Percentiles rank a stretch among this genome's conserved stretches.
Evolutionary conservation across 257 asterid genomes (phyloP).

Genomic region (Penstemon davidsonii): DNA sequence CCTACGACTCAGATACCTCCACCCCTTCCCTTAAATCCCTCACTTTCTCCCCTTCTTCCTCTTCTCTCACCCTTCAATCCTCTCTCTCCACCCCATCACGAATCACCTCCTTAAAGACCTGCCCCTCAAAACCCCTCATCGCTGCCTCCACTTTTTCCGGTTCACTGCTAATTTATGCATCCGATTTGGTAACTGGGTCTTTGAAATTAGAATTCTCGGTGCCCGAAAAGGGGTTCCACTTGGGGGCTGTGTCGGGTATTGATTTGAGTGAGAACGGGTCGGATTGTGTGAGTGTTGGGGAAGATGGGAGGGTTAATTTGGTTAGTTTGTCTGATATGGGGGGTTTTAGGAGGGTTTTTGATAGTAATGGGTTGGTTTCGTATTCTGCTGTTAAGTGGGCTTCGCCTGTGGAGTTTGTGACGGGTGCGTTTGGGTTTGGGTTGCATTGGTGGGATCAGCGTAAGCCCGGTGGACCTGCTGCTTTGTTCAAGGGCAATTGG

Average conservation of each 20-base stretch:
- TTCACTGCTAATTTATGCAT: constrained; percentile 46
- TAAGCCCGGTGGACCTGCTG: constrained; percentile 71
- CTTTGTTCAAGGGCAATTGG: constrained; percentile 76
- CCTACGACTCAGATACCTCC: constrained; percentile 59
- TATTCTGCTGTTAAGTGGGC: constrained; percentile 89
- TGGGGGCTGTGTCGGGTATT: constrained; percentile 55
- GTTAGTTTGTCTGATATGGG: constrained; percentile 36
- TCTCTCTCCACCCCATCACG: constrained; percentile 57
- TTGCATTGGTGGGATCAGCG: constrained; percentile 96
- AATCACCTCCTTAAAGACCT: constrained; percentile 50
- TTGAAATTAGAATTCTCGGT: constrained; percentile 44
- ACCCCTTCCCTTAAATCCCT: constrained; percentile 59
- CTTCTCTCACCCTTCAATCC: constrained; percentile 41
- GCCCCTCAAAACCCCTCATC: constrained; percentile 49
- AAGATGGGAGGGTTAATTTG: constrained; percentile 82
- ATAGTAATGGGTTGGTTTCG: constrained; percentile 71
- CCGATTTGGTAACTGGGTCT: constrained; percentile 50
- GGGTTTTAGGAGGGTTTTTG: constrained; percentile 56
- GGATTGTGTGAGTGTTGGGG: constrained; percentile 81
- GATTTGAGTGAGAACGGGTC: constrained; percentile 70
- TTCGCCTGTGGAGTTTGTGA: constrained; percentile 78
- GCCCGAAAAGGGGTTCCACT: constrained; percentile 54
- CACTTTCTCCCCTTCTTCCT: constrained; percentile 39
- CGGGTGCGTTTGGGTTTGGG: constrained; percentile 83
- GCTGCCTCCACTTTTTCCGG: constrained; percentile 72